phyloP scores from a whole-genome alignment of 2,329 filamentous ascomycete species.

The Beauveria sp. region DNA sequence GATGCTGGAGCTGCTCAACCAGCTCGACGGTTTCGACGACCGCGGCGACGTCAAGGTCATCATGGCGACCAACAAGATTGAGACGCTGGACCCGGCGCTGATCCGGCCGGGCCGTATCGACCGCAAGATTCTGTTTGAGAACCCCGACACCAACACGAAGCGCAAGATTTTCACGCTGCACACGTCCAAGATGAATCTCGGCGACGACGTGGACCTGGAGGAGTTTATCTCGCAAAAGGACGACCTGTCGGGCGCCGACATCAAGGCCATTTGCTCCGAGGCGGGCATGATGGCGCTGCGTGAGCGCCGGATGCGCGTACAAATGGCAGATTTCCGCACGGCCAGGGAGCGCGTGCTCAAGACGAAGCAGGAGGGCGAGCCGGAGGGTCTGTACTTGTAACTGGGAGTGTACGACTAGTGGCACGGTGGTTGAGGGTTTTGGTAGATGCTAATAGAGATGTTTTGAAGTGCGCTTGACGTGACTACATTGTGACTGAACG shows the following conservation, averaged over 20 bases:
- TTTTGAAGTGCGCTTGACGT: not conserved
- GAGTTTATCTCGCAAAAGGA: conserved; percentile 99
- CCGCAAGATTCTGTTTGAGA: conserved; percentile 79
- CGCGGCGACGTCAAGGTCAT: conserved; percentile 98
- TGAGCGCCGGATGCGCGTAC: conserved; percentile 93
- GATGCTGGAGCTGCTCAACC: conserved; percentile 96
- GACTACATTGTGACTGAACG: not conserved
- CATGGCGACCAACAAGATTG: conserved; percentile 99
- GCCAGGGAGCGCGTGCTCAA: conserved; percentile 92
- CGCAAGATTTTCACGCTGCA: conserved; percentile 98
- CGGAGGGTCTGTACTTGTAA: conserved; percentile 97
- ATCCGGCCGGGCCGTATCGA: conserved; percentile 98
- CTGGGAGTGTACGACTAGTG: conserved; percentile 17
- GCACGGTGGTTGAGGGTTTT: conserved; percentile 5
- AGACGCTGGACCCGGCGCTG: conserved; percentile 88
- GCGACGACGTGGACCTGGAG: conserved; percentile 93
- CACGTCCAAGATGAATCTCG: conserved; percentile 96
- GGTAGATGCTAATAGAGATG: conserved; percentile 8
- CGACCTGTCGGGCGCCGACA: conserved; percentile 92
- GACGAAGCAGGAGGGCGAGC: conserved; percentile 97
- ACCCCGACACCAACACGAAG: conserved; percentile 74
- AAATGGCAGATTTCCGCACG: conserved; percentile 95
- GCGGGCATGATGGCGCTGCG: conserved; percentile 89
- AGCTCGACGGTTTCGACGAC: conserved; percentile 97
- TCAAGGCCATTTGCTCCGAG: conserved; percentile 98